These are phyloP conservation scores for Neocatenulostroma microsporum DNA, from an alignment of 2,329 filamentous ascomycete species.

Conservation along the genomic window DNA sequence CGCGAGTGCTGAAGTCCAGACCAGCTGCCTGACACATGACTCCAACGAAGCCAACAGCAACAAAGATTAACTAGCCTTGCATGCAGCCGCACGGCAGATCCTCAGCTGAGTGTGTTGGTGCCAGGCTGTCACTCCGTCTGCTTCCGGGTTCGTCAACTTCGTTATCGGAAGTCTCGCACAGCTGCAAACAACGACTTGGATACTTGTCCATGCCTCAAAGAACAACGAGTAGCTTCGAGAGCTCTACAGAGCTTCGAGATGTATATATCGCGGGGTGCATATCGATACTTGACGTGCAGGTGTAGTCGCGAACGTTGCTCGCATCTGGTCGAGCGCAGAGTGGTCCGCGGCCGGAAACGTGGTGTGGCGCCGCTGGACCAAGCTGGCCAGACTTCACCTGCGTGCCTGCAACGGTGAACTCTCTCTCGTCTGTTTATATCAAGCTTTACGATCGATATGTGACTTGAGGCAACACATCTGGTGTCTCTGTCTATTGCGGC, in stretches of 20 bases:
- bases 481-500: neutral
- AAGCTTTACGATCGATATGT: neutral
- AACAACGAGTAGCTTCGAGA: neutral
- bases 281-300: constrained; percentile 3
- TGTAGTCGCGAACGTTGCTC: neutral
- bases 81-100: too few relatives aligned
- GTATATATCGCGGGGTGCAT: constrained; percentile 1
- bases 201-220: too few relatives aligned
- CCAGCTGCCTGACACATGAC: too few relatives aligned
- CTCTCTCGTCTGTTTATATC: too few relatives aligned
- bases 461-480: neutral
- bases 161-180: too few relatives aligned
- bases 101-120: neutral
- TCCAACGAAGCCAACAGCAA: too few relatives aligned
- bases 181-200: too few relatives aligned
- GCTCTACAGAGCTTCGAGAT: neutral
- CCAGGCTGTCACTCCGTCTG: neutral
- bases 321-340: neutral
- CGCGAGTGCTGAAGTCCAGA: too few relatives aligned
- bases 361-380: neutral
- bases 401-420: neutral
- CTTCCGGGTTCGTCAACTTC: too few relatives aligned
- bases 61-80: too few relatives aligned
- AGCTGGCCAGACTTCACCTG: neutral
- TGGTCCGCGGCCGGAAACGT: neutral